These are phyloP conservation scores for Epicoccum nigrum DNA, from an alignment of 2,329 filamentous ascomycete species.

Conservation along the genomic window DNA sequence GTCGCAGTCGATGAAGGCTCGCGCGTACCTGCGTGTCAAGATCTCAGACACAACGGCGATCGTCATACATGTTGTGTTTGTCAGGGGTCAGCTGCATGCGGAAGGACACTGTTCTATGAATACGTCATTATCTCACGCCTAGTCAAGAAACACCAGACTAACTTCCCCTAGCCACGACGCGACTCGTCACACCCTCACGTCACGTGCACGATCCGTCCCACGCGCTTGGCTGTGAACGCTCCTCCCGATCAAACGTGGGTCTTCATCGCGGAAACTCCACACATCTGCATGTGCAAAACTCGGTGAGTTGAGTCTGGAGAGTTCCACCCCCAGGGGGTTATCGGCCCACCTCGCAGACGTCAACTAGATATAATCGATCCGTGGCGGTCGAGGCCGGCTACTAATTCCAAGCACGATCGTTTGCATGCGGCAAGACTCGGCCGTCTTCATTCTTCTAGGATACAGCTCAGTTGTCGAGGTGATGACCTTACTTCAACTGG, in stretches of 20 bases:
- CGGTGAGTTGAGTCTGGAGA: constrained; percentile 15
- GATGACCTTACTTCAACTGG: background rate
- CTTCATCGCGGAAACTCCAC: constrained; percentile 10
- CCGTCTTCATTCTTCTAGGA: background rate
- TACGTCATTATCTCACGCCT: constrained; percentile 12
- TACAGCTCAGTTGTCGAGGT: too few relatives aligned
- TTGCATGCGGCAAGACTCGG: background rate
- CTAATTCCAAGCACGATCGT: too few relatives aligned
- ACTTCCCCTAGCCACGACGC: constrained; percentile 3
- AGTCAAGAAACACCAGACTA: constrained; percentile 1
- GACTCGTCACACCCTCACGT: background rate
- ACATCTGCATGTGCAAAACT: constrained; percentile 10
- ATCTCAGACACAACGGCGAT: background rate
- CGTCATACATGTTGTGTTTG: constrained; percentile 7
- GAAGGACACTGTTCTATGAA: background rate
- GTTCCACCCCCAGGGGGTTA: constrained; percentile 15
- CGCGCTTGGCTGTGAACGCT: constrained; percentile 2
- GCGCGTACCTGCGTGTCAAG: background rate
- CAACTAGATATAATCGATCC: background rate
- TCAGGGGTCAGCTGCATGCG: constrained; percentile 10
- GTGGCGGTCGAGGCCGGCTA: background rate
- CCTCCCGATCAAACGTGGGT: constrained; percentile 15
- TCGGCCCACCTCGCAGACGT: constrained; percentile 12
- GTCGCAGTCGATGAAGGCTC: background rate
- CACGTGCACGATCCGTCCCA: constrained; percentile 1